Conservation (phyloP, 2,329 filamentous ascomycete genomes). For the Blastomyces parvus region DNA sequence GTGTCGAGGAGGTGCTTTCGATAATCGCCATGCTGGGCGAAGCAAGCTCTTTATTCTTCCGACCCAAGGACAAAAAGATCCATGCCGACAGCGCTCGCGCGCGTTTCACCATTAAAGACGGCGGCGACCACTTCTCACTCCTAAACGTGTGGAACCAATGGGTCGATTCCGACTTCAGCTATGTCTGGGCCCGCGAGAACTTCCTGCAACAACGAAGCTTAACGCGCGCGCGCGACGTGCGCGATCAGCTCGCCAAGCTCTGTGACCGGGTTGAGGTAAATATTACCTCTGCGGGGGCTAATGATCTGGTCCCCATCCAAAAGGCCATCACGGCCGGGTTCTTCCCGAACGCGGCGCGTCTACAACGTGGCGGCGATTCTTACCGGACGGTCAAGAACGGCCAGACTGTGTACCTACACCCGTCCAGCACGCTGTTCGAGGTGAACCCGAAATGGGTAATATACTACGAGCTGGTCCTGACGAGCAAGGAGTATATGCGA, state of each 20-base stretch:
- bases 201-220: constrained; percentile 88
- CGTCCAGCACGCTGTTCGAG: constrained; percentile 69
- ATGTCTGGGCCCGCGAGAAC: constrained; percentile 83
- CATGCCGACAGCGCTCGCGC: constrained; percentile 85
- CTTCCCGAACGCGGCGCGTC: constrained; percentile 80
- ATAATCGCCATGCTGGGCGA: constrained; percentile 94
- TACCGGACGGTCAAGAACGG: constrained; percentile 91
- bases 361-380: constrained; percentile 73
- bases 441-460: constrained; percentile 77
- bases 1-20: constrained; percentile 82
- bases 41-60: constrained; percentile 79
- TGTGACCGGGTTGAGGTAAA: constrained; percentile 88
- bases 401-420: constrained; percentile 84
- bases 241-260: constrained; percentile 82
- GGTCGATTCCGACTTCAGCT: constrained; percentile 82
- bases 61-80: constrained; percentile 94
- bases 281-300: constrained; percentile 55
- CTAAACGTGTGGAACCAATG: constrained; percentile 94
- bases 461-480: constrained; percentile 80
- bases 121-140: constrained; percentile 79
- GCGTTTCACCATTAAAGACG: constrained; percentile 81
- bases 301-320: constrained; percentile 68
- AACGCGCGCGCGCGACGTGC: constrained; percentile 77
- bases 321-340: constrained; percentile 85
- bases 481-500: constrained; percentile 91